Base-by-base conservation (phyloP, 805 yeast species). In the Ogataea nonfermentans region DNA sequence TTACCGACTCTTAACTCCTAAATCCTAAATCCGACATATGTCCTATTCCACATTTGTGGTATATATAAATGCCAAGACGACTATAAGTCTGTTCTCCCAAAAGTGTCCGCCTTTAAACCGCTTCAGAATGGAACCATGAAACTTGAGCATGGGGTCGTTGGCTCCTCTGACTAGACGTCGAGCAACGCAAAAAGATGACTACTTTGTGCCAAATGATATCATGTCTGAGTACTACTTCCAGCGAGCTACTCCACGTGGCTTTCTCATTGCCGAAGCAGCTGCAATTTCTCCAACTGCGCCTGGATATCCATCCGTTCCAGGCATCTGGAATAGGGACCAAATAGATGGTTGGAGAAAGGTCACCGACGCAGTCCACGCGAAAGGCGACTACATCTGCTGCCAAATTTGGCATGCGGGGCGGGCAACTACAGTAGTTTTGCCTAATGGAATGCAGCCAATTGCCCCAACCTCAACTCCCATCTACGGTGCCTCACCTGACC, bases 221-320 rank as follows among this genome's bases (percentile, higher is more conserved):
- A 64, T 68, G 36, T 53, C 57, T 6, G 65, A 70, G 43, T 77
- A 79, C 56, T 81, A 81, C 51, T 61, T 52, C 20, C 77, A 77
- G 52, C 68, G 83, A 51, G 67, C 84, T 5, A 8, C 22, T 5
- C 22, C 73, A 9, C 84, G 85, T n/a, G 69, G 83, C 11, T 56
- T 81, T 40, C 47, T 79, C 22, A 70, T 77, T 46, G 61, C 81
- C 9, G 87, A 81, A 53, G 85, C 76, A 11, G 67, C 78, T 2
- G 67, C 66, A 47, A 67, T 69, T 16, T 63, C 76, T 10, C 48
- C 61, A 3, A 35, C 59, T 66, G 62, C 66, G 54, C 51, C 76
- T 41, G 68, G 73, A 17, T 65, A 63, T 43, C 59, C 58, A 10
- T 44, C 56, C 24, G 71, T 64, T 9, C 78, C 81, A 12, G 79